phyloP scores from a whole-genome alignment of 805 yeast genomes.

The Aciculoconidium aculeatum region DNA sequence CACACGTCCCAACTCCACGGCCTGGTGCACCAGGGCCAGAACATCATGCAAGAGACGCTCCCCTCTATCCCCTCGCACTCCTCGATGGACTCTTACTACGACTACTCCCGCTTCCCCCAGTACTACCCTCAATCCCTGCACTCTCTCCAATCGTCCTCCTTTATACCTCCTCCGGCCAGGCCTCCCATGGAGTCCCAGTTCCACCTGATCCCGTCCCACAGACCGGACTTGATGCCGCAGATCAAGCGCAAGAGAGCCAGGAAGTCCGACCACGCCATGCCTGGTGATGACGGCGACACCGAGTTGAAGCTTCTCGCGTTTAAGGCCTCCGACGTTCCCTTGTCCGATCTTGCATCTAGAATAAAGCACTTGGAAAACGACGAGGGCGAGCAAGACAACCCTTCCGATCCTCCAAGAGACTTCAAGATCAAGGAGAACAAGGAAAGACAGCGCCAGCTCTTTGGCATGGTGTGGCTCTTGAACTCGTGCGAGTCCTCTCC shows the following conservation, averaged over 20 bases:
- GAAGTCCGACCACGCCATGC: slow-evolving; percentile 24
- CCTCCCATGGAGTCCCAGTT: slow-evolving; percentile 4
- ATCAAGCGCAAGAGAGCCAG: slow-evolving; percentile 19
- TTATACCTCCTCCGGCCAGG: slow-evolving; percentile 4
- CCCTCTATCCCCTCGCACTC: no score
- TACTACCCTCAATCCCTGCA: neutral
- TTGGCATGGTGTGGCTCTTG: slow-evolving; percentile 78
- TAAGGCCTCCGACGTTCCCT: slow-evolving; percentile 27
- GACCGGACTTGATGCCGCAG: slow-evolving; percentile 1
- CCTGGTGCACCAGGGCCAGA: no score
- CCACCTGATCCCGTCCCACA: slow-evolving; percentile 1
- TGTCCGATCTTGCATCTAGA: slow-evolving; percentile 38
- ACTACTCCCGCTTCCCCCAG: slow-evolving; percentile 1
- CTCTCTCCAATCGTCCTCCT: slow-evolving; percentile 5
- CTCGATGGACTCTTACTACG: no score
- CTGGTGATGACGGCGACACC: slow-evolving; percentile 31
- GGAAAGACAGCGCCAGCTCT: slow-evolving; percentile 66
- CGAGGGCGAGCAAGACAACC: slow-evolving; percentile 8
- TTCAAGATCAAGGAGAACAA: slow-evolving; percentile 14
- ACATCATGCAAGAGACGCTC: no score
- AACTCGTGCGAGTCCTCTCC: slow-evolving; percentile 52
- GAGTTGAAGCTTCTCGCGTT: slow-evolving; percentile 35
- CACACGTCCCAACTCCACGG: no score
- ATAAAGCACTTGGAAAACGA: slow-evolving; percentile 38
- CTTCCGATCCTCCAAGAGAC: slow-evolving; percentile 1